Base-by-base conservation (phyloP, 1,139 yeast genomes). In the Pichia sp. region DNA sequence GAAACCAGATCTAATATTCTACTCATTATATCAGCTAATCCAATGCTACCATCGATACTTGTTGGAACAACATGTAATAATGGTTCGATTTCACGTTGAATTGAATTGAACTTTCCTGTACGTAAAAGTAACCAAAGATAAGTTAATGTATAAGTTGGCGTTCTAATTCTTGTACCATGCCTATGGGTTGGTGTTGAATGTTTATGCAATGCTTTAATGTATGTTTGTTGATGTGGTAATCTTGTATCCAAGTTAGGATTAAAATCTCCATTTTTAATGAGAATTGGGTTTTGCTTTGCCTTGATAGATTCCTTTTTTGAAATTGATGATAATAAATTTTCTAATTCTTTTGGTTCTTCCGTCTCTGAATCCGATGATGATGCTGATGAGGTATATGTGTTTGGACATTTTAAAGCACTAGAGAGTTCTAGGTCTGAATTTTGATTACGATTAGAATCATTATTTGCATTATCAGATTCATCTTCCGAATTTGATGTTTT, bases 11-110 rank as follows among this genome's bases (percentile, higher is more conserved):
- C 57, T 39, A 57, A n/a, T 4, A 53, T 22, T 18, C 46, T 44
- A 31, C 51, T 57, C 47, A 60, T 45, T 3, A 56, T 56, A 39
- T 55, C 46, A 22, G 59, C 50, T 29, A 59, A 58, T 16, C 47
- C 53, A 28, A 62, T 45, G 50, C 58, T 56, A 8, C 57, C 57
- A 48, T 60, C 62, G 3, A 28, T 53, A 39, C 53, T 50, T 18
- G 56, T 77, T 0, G 82, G 81, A 2, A 76, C 76, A 52, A 69
- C 69, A 42, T 76, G 66, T 25, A 73, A 56, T 46, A 77, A 58
- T 41, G 73, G 74, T 39, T 71, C 72, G 10, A 76, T 60, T 19
- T 59, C 46, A 47, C 62, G 60, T 33, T 58, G 57, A 44, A 65
- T 61, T 36, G 58, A 56, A 10, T 53, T 55, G 36, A 61, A 61